These are phyloP conservation scores for Groenewaldozyma sp. DNA, from an alignment of 1,139 yeast species.

Conservation along the genomic window DNA sequence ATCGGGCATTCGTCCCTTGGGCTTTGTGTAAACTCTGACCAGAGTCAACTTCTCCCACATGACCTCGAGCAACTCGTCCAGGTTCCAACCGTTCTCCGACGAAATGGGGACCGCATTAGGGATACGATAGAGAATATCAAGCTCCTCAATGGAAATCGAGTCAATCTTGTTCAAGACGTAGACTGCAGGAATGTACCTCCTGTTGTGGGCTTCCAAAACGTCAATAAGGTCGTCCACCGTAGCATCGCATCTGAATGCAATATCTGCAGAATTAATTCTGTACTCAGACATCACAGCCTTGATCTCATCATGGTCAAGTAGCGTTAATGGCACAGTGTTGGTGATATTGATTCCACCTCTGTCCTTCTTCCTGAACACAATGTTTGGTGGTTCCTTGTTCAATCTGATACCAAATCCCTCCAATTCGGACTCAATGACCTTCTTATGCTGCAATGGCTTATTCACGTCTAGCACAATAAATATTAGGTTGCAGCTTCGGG, in stretches of 20 bases:
- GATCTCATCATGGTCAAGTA: slow-evolving; percentile 84
- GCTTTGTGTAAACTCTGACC: slow-evolving; percentile 94
- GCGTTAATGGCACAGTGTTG: slow-evolving; percentile 85
- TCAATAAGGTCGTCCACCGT: slow-evolving; percentile 93
- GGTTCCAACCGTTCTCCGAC: slow-evolving; percentile 92
- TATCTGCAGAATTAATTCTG: slow-evolving; percentile 92
- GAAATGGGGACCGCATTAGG: slow-evolving; percentile 97
- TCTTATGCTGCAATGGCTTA: slow-evolving; percentile 90
- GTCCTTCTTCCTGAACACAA: slow-evolving; percentile 82
- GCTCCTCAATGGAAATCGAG: slow-evolving; percentile 85
- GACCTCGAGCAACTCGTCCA: slow-evolving; percentile 83
- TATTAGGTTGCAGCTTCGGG: slow-evolving; percentile 86
- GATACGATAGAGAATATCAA: slow-evolving; percentile 78
- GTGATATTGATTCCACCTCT: slow-evolving; percentile 93
- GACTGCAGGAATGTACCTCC: slow-evolving; percentile 90
- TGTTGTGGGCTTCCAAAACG: slow-evolving; percentile 79
- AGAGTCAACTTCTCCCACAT: slow-evolving; percentile 91
- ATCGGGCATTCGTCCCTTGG: slow-evolving; percentile 91
- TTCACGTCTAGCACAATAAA: slow-evolving; percentile 92
- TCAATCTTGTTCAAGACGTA: slow-evolving; percentile 94
- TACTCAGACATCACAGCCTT: slow-evolving; percentile 95
- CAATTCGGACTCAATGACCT: slow-evolving; percentile 84
- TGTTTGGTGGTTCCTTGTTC: slow-evolving; percentile 87
- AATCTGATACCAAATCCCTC: slow-evolving; percentile 97
- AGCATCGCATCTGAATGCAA: slow-evolving; percentile 94